Evolutionary conservation across 2,329 filamentous ascomycete species (phyloP).

Genomic region (Aspergillus amoenus): DNA sequence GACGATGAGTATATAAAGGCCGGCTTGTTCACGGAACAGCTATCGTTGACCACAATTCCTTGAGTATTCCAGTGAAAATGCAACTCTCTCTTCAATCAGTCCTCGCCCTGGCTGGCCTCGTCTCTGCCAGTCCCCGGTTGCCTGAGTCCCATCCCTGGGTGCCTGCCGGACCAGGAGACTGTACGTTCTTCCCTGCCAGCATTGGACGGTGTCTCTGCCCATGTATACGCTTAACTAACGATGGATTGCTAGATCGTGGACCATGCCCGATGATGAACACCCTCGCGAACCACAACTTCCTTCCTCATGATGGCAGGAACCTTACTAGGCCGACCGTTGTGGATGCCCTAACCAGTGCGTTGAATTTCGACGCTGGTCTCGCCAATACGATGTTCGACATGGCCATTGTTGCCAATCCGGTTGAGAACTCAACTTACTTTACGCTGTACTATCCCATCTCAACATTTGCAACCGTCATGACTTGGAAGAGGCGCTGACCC

Average conservation of each 20-base stretch:
- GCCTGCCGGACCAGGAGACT: not conserved
- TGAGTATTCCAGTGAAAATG: no score
- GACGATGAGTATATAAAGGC: no score
- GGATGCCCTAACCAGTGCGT: not conserved
- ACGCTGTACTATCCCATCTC: slow-evolving; percentile 11
- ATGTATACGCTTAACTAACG: not conserved
- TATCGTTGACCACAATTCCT: no score
- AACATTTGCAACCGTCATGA: not conserved
- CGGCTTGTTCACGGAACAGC: no score
- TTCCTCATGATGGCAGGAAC: slow-evolving; percentile 48
- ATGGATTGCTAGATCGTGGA: slow-evolving; percentile 17
- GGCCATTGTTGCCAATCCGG: slow-evolving; percentile 19
- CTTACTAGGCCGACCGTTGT: slow-evolving; percentile 27
- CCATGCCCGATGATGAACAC: slow-evolving; percentile 56
- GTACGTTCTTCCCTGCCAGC: not conserved
- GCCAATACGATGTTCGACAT: slow-evolving; percentile 20
- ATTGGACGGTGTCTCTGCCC: not conserved
- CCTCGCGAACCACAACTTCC: slow-evolving; percentile 52
- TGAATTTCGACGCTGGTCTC: slow-evolving; percentile 22
- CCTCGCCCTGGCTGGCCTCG: not conserved
- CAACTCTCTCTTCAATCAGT: no score
- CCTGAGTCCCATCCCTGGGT: not conserved
- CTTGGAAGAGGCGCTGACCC: not conserved
- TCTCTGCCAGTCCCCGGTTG: not conserved
- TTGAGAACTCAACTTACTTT: slow-evolving; percentile 22